A percentile compares a stretch with the other conserved stretches of the same genome.
These are phyloP conservation scores for Corymbia citriodora DNA, from an alignment of 441 rosid species.

Conservation along the genomic window DNA sequence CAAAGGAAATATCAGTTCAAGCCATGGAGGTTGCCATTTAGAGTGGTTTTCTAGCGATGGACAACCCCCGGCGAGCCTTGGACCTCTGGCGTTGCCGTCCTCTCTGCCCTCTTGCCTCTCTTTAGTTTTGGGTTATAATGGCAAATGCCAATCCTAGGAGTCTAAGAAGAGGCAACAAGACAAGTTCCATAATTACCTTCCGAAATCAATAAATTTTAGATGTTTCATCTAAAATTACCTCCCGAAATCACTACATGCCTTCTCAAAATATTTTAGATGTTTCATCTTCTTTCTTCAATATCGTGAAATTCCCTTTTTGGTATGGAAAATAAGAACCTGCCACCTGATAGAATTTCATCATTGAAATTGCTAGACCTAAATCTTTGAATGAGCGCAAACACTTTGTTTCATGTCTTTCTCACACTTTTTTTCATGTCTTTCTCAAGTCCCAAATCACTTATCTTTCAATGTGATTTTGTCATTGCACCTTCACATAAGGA, in stretches of 20 bases:
- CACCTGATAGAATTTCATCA: too few relatives aligned
- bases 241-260: neutral
- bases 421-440: too few relatives aligned
- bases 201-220: neutral
- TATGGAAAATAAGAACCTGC: too few relatives aligned
- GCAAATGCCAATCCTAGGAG: neutral
- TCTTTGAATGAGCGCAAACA: too few relatives aligned
- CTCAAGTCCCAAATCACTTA: neutral
- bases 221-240: neutral
- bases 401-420: neutral
- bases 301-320: too few relatives aligned
- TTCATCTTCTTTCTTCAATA: neutral
- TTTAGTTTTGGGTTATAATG: neutral
- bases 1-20: neutral
- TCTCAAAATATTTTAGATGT: neutral
- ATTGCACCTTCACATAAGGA: neutral
- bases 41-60: neutral
- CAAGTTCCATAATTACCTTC: neutral
- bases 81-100: neutral
- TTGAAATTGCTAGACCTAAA: rapidly evolving
- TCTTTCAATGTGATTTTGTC: neutral
- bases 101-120: neutral
- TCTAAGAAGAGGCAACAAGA: neutral
- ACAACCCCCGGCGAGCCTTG: neutral
- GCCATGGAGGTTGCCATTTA: neutral